phyloP scores from a whole-genome alignment of 2,329 filamentous ascomycete species.

The Ascochyta lentis region DNA sequence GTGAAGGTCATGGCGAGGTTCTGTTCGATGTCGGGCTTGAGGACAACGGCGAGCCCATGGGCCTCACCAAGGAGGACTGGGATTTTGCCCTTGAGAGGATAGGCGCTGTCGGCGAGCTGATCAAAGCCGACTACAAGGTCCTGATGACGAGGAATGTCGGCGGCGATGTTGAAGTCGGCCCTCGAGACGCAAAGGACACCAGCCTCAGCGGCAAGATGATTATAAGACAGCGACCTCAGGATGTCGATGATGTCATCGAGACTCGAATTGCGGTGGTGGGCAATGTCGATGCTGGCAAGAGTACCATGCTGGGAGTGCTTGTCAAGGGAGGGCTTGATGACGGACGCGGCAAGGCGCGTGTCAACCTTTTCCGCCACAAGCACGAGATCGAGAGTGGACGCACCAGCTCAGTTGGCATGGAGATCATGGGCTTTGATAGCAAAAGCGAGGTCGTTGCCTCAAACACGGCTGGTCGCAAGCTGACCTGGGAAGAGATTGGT shows the following conservation, averaged over 20 bases:
- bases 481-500: slow-evolving; percentile 98
- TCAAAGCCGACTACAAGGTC: slow-evolving; percentile 78
- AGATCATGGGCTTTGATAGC: slow-evolving; percentile 94
- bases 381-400: slow-evolving; percentile 96
- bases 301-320: slow-evolving; percentile 91
- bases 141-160: slow-evolving; percentile 91
- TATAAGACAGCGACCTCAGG: slow-evolving; percentile 75
- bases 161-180: slow-evolving; percentile 73
- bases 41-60: slow-evolving; percentile 86
- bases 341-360: slow-evolving; percentile 87
- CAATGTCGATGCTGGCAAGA: slow-evolving; percentile 97
- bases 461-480: slow-evolving; percentile 79
- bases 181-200: slow-evolving; percentile 69
- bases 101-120: slow-evolving; percentile 66
- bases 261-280: slow-evolving; percentile 96
- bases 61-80: slow-evolving; percentile 77
- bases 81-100: slow-evolving; percentile 72
- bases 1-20: slow-evolving; percentile 86
- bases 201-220: slow-evolving; percentile 86
- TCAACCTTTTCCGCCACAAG: slow-evolving; percentile 97
- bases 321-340: slow-evolving; percentile 96
- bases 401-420: slow-evolving; percentile 97
- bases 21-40: slow-evolving; percentile 93
- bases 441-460: slow-evolving; percentile 82
- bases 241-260: slow-evolving; percentile 88